Percentiles rank a stretch among this genome's conserved stretches.
phyloP scores from a whole-genome alignment of 2,329 filamentous ascomycete species.

The Clonostachys rosea region DNA sequence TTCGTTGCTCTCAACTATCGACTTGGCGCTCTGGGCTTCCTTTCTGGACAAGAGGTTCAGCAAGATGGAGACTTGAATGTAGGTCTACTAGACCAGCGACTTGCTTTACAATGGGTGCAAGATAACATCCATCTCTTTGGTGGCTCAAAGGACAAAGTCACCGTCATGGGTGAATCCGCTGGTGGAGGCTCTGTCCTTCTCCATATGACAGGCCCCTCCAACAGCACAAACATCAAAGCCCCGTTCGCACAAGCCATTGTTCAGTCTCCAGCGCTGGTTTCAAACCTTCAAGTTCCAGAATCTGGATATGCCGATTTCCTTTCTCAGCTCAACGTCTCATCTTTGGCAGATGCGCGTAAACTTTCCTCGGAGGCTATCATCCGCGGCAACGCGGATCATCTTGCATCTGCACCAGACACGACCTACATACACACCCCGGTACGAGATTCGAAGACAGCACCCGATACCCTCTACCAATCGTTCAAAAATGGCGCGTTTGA shows the following conservation, averaged over 20 bases:
- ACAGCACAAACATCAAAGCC: too few relatives aligned
- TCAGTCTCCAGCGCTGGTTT: constrained; percentile 1
- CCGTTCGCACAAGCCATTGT: constrained; percentile 4
- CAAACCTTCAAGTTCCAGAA: neutral
- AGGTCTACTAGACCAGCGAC: constrained; percentile 47
- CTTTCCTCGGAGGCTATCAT: constrained; percentile 3
- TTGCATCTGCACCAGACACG: constrained; percentile 2
- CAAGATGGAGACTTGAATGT: constrained; percentile 37
- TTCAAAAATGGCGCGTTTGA: constrained; percentile 3
- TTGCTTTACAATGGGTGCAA: constrained; percentile 48
- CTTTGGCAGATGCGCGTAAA: constrained; percentile 2
- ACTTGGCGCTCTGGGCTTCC: constrained; percentile 25
- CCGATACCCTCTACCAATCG: neutral
- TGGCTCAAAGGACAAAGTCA: constrained; percentile 44
- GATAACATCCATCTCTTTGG: constrained; percentile 47
- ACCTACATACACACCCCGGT: constrained; percentile 4
- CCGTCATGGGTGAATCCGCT: constrained; percentile 52
- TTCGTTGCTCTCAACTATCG: constrained; percentile 39
- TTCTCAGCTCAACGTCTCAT: constrained; percentile 2
- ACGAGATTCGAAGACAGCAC: constrained; percentile 1
- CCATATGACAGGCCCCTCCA: constrained; percentile 6
- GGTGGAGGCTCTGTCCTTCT: constrained; percentile 31
- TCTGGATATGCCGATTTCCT: constrained; percentile 4
- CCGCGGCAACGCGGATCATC: constrained; percentile 4
- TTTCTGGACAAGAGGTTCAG: constrained; percentile 35